Conservation (phyloP, 129 eudicot genomes). For the Gnaphalium uliginosum region DNA sequence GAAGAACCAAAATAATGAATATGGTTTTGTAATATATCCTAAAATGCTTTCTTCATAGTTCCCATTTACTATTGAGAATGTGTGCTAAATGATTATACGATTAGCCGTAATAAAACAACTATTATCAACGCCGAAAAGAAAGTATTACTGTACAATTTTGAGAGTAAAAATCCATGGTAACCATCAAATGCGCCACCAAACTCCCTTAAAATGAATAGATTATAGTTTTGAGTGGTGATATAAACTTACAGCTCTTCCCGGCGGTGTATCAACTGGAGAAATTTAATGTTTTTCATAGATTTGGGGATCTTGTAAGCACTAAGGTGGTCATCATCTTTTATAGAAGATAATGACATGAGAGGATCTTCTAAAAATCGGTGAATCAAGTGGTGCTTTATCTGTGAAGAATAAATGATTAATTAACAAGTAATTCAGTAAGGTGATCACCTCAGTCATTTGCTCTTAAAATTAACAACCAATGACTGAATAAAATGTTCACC, state of each 20-base stretch:
- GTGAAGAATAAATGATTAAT: slow-evolving; percentile 11
- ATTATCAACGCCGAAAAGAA: background rate
- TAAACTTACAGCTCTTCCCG: slow-evolving; percentile 73
- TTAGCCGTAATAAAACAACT: background rate
- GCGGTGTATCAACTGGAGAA: slow-evolving; percentile 86
- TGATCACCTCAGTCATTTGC: background rate
- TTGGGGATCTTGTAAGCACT: slow-evolving; percentile 90
- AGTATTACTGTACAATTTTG: background rate
- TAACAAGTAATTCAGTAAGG: background rate
- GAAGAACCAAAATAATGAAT: background rate
- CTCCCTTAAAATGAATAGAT: background rate
- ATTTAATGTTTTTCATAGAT: slow-evolving; percentile 50
- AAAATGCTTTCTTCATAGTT: slow-evolving; percentile 12
- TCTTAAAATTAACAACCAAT: slow-evolving; percentile 4
- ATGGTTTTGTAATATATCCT: background rate
- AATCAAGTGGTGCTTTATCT: slow-evolving; percentile 88
- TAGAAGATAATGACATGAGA: slow-evolving; percentile 61
- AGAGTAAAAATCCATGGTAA: too few relatives aligned
- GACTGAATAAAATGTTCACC: slow-evolving; percentile 44
- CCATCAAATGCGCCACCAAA: too few relatives aligned
- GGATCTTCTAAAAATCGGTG: slow-evolving; percentile 90
- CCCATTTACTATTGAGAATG: background rate
- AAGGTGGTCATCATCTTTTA: slow-evolving; percentile 88
- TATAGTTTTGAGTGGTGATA: slow-evolving; percentile 11
- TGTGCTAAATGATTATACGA: background rate